Evolutionary conservation across 331 rosid genomes (phyloP).

Genomic region (Spiraea crenata): DNA sequence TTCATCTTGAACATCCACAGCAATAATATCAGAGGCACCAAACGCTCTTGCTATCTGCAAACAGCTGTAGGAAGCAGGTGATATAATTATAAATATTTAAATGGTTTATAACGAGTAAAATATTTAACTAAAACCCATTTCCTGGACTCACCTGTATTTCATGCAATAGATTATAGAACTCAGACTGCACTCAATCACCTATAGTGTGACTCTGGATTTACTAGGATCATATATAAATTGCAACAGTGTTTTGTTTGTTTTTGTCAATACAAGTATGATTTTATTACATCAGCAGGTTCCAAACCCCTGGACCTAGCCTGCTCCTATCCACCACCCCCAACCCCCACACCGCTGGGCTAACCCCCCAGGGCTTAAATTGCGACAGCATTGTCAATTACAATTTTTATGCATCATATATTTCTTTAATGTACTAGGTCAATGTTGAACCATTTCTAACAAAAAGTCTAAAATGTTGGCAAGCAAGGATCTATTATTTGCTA

Average conservation of each 20-base stretch:
- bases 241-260: no score
- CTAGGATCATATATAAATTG: neutral
- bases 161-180: neutral
- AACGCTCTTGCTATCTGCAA: slow-evolving; percentile 98
- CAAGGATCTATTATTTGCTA: neutral
- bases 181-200: neutral
- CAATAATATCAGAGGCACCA: slow-evolving; percentile 93
- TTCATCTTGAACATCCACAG: slow-evolving; percentile 86
- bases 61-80: slow-evolving; percentile 63
- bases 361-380: neutral
- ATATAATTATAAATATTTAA: slow-evolving; percentile 27
- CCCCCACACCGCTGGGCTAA: no score
- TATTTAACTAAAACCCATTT: no score
- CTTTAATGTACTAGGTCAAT: no score
- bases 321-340: no score
- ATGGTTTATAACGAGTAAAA: neutral
- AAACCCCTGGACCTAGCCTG: no score
- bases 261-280: no score
- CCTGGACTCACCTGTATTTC: neutral
- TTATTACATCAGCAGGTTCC: no score
- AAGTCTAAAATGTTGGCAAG: neutral
- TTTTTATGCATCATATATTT: neutral
- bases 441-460: neutral
- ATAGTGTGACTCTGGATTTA: no score
- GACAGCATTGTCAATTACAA: neutral